Base-by-base conservation (phyloP, 441 rosid genomes). In the Cnidoscolus chayamansa region DNA sequence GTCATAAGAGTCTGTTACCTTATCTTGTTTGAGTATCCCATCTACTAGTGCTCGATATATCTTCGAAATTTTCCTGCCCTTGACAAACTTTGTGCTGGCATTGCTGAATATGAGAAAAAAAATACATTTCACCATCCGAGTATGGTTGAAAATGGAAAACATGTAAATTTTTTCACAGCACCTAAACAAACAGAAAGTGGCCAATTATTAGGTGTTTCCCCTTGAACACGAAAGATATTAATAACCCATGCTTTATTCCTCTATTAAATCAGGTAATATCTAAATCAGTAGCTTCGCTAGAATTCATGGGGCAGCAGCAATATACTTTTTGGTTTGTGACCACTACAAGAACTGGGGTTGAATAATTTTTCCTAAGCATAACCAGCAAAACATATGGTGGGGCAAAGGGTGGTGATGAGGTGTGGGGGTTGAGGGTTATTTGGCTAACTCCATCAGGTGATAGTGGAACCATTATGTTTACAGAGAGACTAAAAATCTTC, bases 21-120 rank as follows among this genome's bases (percentile, higher is more conserved):
- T 83, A 64, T 94, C 94, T 71, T 89, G 82, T 72, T 75, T 82
- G 76, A 89, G 19, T 70, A 88, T 81, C 74, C 98, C 96, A 68
- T 72, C 65, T 19, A 86, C 97, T 57, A 92, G 84, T 64, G 97
- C 97, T 47, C 93, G 86, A 61, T 89, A 92, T 75, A 89, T 83
- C 88, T 94, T 92, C 61, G 86, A 64, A 74, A 94, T 89, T 80
- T 85, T 86, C 84, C 94, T 79, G 54, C 75, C 70, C 13, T 72
- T 62, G 76, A 72, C 70, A 70, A 37, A 45, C 75, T 82, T 84
- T 71, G 59, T 73, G 69, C 75, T 75, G 67, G 75, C 15, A 71
- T 81, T 76, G 50, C 86, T 81, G 82, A 50, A 73, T 65, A 76
- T 47, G 51, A 53, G 65, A 4, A 66, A 43, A 51, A 75, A 31